Evolutionary conservation across 2,329 filamentous ascomycete genomes (phyloP).

Genomic region (Penicillium brevicompactum): DNA sequence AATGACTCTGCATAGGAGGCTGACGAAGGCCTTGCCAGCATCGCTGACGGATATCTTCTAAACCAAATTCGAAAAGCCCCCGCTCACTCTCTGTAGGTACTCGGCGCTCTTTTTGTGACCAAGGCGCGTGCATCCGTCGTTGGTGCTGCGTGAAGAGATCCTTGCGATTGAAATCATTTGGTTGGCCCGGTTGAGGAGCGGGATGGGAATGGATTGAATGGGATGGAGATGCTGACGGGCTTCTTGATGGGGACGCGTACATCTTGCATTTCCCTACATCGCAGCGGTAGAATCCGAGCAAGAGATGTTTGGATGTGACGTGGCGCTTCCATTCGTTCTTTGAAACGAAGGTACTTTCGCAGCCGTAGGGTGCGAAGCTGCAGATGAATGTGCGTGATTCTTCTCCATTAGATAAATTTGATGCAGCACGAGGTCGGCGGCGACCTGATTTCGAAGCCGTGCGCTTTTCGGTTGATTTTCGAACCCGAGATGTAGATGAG

Average conservation of each 20-base stretch:
- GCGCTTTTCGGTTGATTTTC: slow-evolving; percentile 14
- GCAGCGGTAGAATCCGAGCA: slow-evolving; percentile 75
- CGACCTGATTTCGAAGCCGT: slow-evolving; percentile 10
- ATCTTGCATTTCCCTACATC: slow-evolving; percentile 61
- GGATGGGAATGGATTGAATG: slow-evolving; percentile 12
- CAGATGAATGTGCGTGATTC: slow-evolving; percentile 66
- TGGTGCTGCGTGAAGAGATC: slow-evolving; percentile 90
- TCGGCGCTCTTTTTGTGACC: slow-evolving; percentile 52
- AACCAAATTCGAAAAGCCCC: slow-evolving; percentile 51
- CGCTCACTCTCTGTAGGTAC: slow-evolving; percentile 33
- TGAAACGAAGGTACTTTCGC: slow-evolving; percentile 68
- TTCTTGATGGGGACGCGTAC: slow-evolving; percentile 12
- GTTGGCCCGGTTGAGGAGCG: slow-evolving; percentile 36
- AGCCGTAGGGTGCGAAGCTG: slow-evolving; percentile 77
- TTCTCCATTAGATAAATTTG: background rate
- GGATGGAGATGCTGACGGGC: slow-evolving; percentile 17
- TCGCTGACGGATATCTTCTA: slow-evolving; percentile 58
- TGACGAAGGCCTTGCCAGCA: slow-evolving; percentile 65
- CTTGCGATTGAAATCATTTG: slow-evolving; percentile 82
- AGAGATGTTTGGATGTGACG: slow-evolving; percentile 76
- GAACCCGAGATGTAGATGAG: slow-evolving; percentile 6
- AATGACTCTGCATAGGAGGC: slow-evolving; percentile 64
- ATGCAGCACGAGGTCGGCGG: slow-evolving; percentile 4
- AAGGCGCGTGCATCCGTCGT: slow-evolving; percentile 76
- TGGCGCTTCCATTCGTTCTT: slow-evolving; percentile 98